Base-by-base conservation (phyloP, 495 filamentous ascomycete species). In the Penicillium soppii region DNA sequence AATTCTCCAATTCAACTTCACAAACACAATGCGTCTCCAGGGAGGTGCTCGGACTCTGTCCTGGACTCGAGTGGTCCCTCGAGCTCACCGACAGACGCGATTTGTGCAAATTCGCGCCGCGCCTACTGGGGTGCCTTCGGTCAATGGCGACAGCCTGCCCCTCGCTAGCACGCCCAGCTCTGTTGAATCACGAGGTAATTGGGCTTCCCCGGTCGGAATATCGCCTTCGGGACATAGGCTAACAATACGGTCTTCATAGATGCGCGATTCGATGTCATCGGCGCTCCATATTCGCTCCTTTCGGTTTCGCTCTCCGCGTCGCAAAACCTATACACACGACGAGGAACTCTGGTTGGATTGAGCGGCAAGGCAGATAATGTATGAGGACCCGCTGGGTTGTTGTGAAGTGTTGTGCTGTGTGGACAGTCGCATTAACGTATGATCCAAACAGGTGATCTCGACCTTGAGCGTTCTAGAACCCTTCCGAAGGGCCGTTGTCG, bases 331-430 rank as follows among this genome's bases (percentile, higher is more conserved):
- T 96, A 91, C 70, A 95, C 94, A 26, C 83, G 92, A 36, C 84
- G 89, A 48, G 94, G 94, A 26, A 96, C 91, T 2, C 73, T 98
- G 36, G 90, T 97, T 29, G 91, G 88, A 19, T 75, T 98, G 43
- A 90, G 88, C 56, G 95, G 95, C 46, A 89, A 92, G 58, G 77
- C 88, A 29, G 90, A 96, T 66, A 95, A 96, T 83, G 91, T 94
- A 68, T 67, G 79, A 32, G 5, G 12, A 32, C 16, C 13, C 4
- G 2, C 1, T 1, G 9, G 12, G 0, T 6, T 32, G 19, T 15
- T 23, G 19, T 15, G 9, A 16, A 1, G 6, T 32, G 19, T 15
- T 23, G 19, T 15, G 7, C 1, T 23, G 9, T 5, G 13, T 5
- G 13, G 15, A 36, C 23, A 1, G 29, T 22, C n/a, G 10, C 19